phyloP scores from a whole-genome alignment of 441 rosid species.

The Aleurites moluccanus region DNA sequence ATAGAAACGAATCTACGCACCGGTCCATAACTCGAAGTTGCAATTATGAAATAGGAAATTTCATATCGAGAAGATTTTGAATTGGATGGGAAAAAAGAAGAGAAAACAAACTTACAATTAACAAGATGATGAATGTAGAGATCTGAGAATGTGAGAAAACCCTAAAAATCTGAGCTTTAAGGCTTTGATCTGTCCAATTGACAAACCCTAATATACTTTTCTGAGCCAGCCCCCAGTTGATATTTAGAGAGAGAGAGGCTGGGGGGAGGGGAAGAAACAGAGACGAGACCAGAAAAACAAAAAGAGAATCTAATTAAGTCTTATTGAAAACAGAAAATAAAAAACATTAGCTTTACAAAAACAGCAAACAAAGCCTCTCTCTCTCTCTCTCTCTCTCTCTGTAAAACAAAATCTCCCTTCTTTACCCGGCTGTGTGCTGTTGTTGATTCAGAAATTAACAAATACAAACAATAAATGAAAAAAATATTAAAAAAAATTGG shows the following conservation, averaged over 20 bases:
- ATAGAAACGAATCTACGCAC: constrained; percentile 10
- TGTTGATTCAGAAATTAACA: not conserved
- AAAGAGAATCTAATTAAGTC: not conserved
- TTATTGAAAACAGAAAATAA: not conserved
- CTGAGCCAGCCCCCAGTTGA: constrained; percentile 13
- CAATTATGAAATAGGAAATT: not conserved
- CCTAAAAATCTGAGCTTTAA: constrained; percentile 22
- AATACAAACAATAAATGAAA: not conserved
- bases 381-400: constrained; percentile 6
- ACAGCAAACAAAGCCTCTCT: no score
- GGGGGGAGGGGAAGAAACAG: not conserved
- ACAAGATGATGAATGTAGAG: constrained; percentile 20
- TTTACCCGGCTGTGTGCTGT: not conserved
- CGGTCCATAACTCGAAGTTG: constrained; percentile 18
- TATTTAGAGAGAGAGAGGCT: not conserved
- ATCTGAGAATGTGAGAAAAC: constrained; percentile 25
- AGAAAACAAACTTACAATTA: constrained; percentile 31
- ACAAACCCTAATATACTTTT: constrained; percentile 32
- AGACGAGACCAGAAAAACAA: constrained; percentile 1
- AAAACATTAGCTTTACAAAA: constrained; percentile 3
- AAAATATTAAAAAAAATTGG: not conserved
- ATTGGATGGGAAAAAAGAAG: not conserved
- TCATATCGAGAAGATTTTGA: not conserved
- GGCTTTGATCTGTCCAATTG: constrained; percentile 20
- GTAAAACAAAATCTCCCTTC: not conserved